Evolutionary conservation across 169 alveolate genomes (phyloP).

Genomic region (Plasmodium relictum): DNA sequence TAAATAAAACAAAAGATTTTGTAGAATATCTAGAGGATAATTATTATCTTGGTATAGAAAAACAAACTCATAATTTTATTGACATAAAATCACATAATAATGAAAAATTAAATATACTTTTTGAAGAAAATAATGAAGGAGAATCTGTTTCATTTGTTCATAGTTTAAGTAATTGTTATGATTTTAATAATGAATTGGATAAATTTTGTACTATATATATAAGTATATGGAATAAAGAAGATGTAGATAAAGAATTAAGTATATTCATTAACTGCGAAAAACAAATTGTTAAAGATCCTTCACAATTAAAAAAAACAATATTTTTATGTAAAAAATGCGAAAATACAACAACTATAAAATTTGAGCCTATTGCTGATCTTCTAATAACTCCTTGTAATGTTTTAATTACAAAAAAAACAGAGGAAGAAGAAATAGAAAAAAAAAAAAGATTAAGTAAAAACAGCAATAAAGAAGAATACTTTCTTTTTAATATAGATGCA

Average conservation of each 20-base stretch:
- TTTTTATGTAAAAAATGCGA: conserved; percentile 34
- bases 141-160: conserved; percentile 55
- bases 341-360: conserved; percentile 3
- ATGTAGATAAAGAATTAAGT: conserved; percentile 31
- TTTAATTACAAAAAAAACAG: conserved; percentile 2
- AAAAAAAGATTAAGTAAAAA: neutral
- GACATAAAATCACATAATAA: conserved; percentile 14
- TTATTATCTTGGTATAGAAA: conserved; percentile 37
- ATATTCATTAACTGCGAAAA: conserved; percentile 26
- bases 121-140: conserved; percentile 16
- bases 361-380: conserved; percentile 34
- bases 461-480: neutral
- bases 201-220: conserved; percentile 35
- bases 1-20: neutral
- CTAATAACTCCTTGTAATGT: conserved; percentile 34
- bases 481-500: neutral
- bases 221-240: conserved; percentile 72
- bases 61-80: conserved; percentile 20
- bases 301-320: conserved; percentile 1
- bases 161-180: conserved; percentile 38
- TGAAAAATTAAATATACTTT: conserved; percentile 20
- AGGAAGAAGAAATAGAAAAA: neutral
- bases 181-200: conserved; percentile 22
- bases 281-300: conserved; percentile 21
- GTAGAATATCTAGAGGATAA: conserved; percentile 12